Evolutionary conservation across 2,329 filamentous ascomycete species (phyloP).

Genomic region (Ascochyta fabae): DNA sequence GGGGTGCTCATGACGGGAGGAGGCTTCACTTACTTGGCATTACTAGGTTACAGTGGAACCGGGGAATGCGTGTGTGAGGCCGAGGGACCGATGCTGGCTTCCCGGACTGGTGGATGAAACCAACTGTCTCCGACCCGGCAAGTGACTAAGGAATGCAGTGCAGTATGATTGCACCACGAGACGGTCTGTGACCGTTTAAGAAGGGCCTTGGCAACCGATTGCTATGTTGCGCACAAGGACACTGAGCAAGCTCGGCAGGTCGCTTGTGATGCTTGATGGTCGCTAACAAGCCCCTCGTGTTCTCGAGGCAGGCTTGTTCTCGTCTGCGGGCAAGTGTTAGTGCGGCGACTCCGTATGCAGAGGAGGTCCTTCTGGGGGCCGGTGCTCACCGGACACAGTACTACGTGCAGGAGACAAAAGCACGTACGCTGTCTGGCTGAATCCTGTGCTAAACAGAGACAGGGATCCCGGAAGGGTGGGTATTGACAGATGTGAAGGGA

Average conservation of each 20-base stretch:
- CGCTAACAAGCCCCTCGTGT: slow-evolving; percentile 40
- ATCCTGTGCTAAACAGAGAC: slow-evolving; percentile 25
- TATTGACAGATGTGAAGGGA: slow-evolving; percentile 28
- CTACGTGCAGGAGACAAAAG: slow-evolving; percentile 23
- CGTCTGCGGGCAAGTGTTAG: slow-evolving; percentile 44
- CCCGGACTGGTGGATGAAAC: slow-evolving; percentile 48
- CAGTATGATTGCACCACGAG: slow-evolving; percentile 48
- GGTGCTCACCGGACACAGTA: slow-evolving; percentile 35
- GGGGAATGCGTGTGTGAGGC: slow-evolving; percentile 46
- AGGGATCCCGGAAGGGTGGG: slow-evolving; percentile 26
- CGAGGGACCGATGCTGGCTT: slow-evolving; percentile 40
- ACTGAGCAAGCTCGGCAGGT: slow-evolving; percentile 43
- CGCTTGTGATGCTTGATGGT: slow-evolving; percentile 36
- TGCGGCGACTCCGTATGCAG: slow-evolving; percentile 24
- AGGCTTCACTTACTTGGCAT: slow-evolving; percentile 49
- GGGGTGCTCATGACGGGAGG: slow-evolving; percentile 42
- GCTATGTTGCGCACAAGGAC: slow-evolving; percentile 44
- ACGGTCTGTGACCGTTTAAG: slow-evolving; percentile 48
- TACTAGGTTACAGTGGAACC: slow-evolving; percentile 47
- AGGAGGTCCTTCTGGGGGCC: slow-evolving; percentile 22
- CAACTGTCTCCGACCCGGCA: slow-evolving; percentile 43
- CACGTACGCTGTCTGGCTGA: slow-evolving; percentile 24
- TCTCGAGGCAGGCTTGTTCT: slow-evolving; percentile 35
- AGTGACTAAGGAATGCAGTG: slow-evolving; percentile 46
- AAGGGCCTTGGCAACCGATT: slow-evolving; percentile 38